Percentiles rank a stretch among this genome's conserved stretches.
phyloP scores from a whole-genome alignment of 805 yeast genomes.

The Saccharomycopsis schoenii region DNA sequence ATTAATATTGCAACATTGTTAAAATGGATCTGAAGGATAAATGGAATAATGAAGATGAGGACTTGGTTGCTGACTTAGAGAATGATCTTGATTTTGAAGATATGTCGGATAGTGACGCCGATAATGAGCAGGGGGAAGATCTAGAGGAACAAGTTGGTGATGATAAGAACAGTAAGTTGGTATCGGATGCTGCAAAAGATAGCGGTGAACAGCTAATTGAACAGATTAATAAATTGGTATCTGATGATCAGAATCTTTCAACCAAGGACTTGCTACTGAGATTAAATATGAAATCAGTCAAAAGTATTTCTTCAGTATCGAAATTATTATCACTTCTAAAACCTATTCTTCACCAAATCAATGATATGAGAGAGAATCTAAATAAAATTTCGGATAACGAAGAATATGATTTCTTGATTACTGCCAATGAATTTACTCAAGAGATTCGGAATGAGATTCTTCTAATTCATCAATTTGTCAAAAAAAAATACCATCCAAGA shows the following conservation, averaged over 20 bases:
- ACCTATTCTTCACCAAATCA: constrained; percentile 1
- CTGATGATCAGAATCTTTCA: constrained; percentile 11
- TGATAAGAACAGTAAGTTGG: constrained; percentile 1
- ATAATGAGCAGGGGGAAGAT: background rate
- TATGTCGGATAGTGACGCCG: background rate
- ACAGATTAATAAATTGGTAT: constrained; percentile 1
- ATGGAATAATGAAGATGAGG: background rate
- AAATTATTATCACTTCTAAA: background rate
- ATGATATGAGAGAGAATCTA: background rate
- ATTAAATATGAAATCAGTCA: constrained; percentile 19
- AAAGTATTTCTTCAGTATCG: constrained; percentile 8
- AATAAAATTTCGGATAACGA: background rate
- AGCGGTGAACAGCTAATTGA: background rate
- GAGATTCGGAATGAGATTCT: constrained; percentile 47
- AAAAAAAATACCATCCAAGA: constrained; percentile 42
- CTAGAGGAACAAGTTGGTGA: constrained; percentile 9
- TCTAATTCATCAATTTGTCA: constrained; percentile 38
- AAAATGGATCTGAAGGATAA: background rate
- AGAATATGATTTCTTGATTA: constrained; percentile 32
- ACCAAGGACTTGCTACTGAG: constrained; percentile 12
- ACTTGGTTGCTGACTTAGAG: constrained; percentile 2
- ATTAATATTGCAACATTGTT: no score
- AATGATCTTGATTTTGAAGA: background rate
- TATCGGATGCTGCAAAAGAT: background rate
- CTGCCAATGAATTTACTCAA: constrained; percentile 44